Conservation (phyloP, 441 rosid genomes). For the Gossypium schwendimanii region DNA sequence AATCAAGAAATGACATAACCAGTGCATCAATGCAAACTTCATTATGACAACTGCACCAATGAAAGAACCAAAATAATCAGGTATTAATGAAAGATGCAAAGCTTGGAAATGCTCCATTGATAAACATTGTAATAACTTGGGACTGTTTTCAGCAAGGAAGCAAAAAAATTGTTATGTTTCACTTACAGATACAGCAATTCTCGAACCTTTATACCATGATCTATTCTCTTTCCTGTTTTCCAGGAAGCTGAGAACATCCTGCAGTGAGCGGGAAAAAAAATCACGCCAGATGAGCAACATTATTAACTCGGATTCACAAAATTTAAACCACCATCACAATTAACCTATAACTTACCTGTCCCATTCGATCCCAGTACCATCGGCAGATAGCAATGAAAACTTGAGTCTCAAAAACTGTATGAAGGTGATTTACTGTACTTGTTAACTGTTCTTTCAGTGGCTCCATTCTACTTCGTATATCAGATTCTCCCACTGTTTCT, state of each 20-base stretch:
- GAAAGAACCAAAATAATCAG: neutral
- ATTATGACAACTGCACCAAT: neutral
- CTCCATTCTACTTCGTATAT: constrained; percentile 70
- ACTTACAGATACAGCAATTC: constrained; percentile 74
- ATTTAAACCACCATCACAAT: neutral
- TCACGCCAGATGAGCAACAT: neutral
- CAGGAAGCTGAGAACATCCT: constrained; percentile 83
- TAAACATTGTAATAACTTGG: constrained; percentile 2
- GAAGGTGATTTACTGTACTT: constrained; percentile 70
- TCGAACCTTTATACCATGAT: constrained; percentile 98
- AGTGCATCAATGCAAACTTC: neutral
- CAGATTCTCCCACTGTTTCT: constrained; percentile 76
- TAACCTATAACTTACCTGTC: constrained; percentile 48
- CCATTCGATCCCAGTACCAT: constrained; percentile 96
- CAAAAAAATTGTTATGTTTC: neutral
- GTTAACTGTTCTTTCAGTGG: constrained; percentile 77
- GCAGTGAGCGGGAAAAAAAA: constrained; percentile 15
- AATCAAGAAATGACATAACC: neutral
- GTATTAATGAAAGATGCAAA: neutral
- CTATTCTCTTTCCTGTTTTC: constrained; percentile 93
- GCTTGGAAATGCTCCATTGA: neutral
- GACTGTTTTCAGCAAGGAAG: neutral
- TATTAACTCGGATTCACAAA: neutral
- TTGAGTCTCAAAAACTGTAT: constrained; percentile 58
- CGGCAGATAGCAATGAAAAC: constrained; percentile 83